phyloP scores from a whole-genome alignment of 2,329 filamentous ascomycete species.

The Fusarium anthophilum region DNA sequence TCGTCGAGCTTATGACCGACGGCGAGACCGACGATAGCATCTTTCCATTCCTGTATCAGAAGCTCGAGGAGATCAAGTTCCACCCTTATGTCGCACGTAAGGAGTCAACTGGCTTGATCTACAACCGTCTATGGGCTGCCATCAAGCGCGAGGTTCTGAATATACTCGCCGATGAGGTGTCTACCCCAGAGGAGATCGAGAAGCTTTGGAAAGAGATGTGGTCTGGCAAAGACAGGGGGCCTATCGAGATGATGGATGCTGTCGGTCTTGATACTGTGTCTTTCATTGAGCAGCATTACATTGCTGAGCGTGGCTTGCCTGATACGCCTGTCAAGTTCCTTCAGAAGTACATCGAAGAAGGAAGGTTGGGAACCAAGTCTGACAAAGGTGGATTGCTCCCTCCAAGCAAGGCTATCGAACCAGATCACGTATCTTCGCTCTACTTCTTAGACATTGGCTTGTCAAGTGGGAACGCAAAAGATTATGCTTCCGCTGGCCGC shows the following conservation, averaged over 20 bases:
- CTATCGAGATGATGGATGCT: slow-evolving; percentile 1
- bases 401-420: accelerated
- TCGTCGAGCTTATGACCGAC: slow-evolving; percentile 13
- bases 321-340: slow-evolving; percentile 1
- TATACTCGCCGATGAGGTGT: background rate
- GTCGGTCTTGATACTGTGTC: slow-evolving; percentile 14
- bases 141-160: slow-evolving; percentile 7
- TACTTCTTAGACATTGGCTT: background rate
- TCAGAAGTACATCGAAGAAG: background rate
- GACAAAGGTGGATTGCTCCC: slow-evolving; percentile 3
- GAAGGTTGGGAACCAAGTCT: slow-evolving; percentile 1
- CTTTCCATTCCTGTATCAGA: background rate
- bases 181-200: background rate
- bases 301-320: background rate
- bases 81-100: background rate
- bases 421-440: accelerated
- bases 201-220: slow-evolving; percentile 11
- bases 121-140: slow-evolving; percentile 5
- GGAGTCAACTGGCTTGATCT: slow-evolving; percentile 16
- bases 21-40: background rate
- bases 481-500: background rate
- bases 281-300: slow-evolving; percentile 11
- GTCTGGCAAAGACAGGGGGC: background rate
- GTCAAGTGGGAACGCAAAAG: accelerated
- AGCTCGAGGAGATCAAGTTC: background rate